Percentiles rank a stretch among this genome's conserved stretches.
Conservation (phyloP, 192 early-diverging fungal genomes). For the Physocladia obscura region DNA sequence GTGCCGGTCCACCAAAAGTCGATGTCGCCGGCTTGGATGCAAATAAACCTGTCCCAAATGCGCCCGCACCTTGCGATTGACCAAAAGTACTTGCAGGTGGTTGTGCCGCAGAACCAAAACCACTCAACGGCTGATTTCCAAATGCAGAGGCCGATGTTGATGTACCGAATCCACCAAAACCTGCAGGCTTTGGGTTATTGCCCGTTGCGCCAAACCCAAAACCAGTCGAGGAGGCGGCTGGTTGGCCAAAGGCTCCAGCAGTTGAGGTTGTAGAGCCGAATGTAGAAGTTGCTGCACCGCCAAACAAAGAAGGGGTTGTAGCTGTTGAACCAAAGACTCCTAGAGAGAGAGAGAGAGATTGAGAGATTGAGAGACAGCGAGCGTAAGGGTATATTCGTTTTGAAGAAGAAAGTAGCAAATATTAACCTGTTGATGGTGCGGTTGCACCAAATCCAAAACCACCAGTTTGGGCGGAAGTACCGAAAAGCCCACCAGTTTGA, state of each 20-base stretch:
- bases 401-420: no score
- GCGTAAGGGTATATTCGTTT: no score
- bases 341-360: no score
- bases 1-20: conserved; percentile 38
- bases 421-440: conserved; percentile 16
- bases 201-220: conserved; percentile 19
- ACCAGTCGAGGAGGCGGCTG: background rate
- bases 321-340: conserved; percentile 29
- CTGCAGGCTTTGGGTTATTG: conserved; percentile 20
- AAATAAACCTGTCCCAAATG: conserved; percentile 29
- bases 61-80: conserved; percentile 18
- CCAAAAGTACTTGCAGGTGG: conserved; percentile 36
- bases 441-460: conserved; percentile 27
- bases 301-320: conserved; percentile 12
- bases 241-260: conserved; percentile 24
- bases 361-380: no score
- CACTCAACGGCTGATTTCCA: conserved; percentile 4
- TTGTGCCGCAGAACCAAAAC: conserved; percentile 27
- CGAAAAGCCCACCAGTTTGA: conserved; percentile 20
- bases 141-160: conserved; percentile 33
- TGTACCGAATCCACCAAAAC: conserved; percentile 26
- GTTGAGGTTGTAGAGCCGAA: conserved; percentile 28
- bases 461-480: background rate
- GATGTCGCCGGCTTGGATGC: conserved; percentile 29
- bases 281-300: background rate